phyloP scores from a whole-genome alignment of 306 rosid genomes.

The Mimosa pudica region DNA sequence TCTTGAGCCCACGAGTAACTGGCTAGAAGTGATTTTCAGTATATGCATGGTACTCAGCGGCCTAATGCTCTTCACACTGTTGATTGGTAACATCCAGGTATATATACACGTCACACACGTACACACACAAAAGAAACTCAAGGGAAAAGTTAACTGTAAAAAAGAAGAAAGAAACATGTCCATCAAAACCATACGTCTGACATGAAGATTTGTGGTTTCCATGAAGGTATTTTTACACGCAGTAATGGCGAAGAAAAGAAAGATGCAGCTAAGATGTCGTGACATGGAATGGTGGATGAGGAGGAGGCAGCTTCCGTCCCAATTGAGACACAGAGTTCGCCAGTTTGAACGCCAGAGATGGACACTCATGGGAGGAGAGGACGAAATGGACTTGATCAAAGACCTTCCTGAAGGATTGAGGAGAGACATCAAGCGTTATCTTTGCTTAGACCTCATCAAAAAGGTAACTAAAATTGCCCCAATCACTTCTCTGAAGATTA shows the following conservation, averaged over 20 bases:
- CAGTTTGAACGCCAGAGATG: slow-evolving; percentile 90
- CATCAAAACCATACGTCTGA: neutral
- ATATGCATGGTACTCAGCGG: slow-evolving; percentile 84
- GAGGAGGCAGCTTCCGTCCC: slow-evolving; percentile 88
- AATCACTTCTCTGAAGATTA: neutral
- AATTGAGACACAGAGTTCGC: slow-evolving; percentile 79
- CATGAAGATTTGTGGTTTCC: slow-evolving; percentile 1
- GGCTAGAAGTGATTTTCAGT: slow-evolving; percentile 96
- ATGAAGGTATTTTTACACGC: slow-evolving; percentile 85
- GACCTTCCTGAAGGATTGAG: slow-evolving; percentile 99
- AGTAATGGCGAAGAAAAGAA: slow-evolving; percentile 96
- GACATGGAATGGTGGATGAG: slow-evolving; percentile 99
- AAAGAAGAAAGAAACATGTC: neutral
- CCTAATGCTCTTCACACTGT: slow-evolving; percentile 84
- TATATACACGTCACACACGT: neutral
- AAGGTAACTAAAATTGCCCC: slow-evolving; percentile 47
- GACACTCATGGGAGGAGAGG: slow-evolving; percentile 95
- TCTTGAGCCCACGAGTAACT: slow-evolving; percentile 96
- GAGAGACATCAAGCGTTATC: slow-evolving; percentile 84
- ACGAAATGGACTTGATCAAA: slow-evolving; percentile 82
- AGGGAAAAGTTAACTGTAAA: neutral
- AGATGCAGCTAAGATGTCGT: slow-evolving; percentile 90
- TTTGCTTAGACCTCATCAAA: slow-evolving; percentile 87
- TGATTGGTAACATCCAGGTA: slow-evolving; percentile 99
- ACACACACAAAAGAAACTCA: neutral